Evolutionary conservation across 202 grass and related monocot species (phyloP).

Genomic region (Cymbopogon flexuosus): DNA sequence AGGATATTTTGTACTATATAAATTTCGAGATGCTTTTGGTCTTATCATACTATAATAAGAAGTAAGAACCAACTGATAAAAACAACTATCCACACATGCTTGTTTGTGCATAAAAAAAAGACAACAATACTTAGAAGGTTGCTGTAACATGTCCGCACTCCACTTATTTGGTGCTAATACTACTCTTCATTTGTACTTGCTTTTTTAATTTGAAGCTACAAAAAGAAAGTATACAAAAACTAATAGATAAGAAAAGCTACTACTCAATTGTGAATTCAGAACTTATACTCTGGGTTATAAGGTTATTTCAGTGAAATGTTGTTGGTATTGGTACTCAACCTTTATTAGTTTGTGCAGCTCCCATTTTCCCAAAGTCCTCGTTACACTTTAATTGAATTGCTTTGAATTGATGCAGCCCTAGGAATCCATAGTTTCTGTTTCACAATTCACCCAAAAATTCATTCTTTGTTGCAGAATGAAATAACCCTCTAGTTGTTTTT

Average conservation of each 20-base stretch:
- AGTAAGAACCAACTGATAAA: background rate
- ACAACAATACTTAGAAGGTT: background rate
- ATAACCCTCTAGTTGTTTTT: background rate
- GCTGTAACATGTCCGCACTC: background rate
- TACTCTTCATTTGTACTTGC: conserved; percentile 2
- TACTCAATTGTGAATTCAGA: background rate
- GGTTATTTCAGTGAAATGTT: background rate
- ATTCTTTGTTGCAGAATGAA: background rate
- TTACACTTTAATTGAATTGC: background rate
- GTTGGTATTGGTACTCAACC: background rate
- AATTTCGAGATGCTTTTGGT: background rate
- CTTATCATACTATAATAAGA: background rate
- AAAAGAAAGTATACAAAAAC: conserved; percentile 6
- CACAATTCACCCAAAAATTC: background rate
- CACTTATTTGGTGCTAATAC: background rate
- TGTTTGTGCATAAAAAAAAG: background rate
- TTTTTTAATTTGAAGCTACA: background rate
- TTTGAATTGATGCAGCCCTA: background rate
- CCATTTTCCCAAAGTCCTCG: background rate
- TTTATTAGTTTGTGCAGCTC: background rate
- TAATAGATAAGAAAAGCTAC: background rate
- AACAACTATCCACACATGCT: background rate
- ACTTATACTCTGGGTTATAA: background rate
- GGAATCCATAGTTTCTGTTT: background rate
- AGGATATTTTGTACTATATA: background rate